These are phyloP conservation scores for Acacia acuminata DNA, from an alignment of 306 rosid genomes.

Conservation along the genomic window DNA sequence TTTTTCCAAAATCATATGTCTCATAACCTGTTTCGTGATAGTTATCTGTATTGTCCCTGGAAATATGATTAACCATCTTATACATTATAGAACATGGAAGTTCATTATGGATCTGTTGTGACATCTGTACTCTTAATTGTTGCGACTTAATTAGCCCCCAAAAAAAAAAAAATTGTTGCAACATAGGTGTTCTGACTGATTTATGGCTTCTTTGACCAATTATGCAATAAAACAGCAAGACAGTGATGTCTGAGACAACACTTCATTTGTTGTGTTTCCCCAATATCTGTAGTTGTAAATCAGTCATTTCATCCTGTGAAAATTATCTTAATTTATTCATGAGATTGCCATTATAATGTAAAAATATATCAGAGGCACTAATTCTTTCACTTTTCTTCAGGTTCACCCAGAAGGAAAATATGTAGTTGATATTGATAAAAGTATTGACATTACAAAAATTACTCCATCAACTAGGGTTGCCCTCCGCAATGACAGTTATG, in stretches of 20 bases:
- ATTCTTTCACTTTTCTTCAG: slow-evolving; percentile 39
- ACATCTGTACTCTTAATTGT: background rate
- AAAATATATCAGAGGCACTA: background rate
- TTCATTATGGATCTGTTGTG: background rate
- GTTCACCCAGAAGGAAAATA: slow-evolving; percentile 99
- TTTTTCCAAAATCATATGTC: slow-evolving; percentile 3
- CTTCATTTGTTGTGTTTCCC: background rate
- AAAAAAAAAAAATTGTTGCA: background rate
- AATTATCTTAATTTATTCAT: background rate
- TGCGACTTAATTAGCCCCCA: background rate
- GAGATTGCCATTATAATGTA: slow-evolving; percentile 1
- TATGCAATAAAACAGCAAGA: background rate
- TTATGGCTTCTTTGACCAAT: background rate
- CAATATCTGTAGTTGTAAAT: background rate
- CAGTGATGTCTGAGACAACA: background rate
- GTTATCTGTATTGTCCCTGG: background rate
- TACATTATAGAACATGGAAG: background rate
- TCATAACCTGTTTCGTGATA: background rate
- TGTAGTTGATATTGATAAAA: slow-evolving; percentile 96
- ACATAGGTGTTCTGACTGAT: background rate
- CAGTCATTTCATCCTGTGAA: background rate
- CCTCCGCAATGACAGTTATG: slow-evolving; percentile 97
- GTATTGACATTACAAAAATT: slow-evolving; percentile 90
- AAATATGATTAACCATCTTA: background rate
- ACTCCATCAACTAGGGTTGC: slow-evolving; percentile 99